A percentile compares a stretch with the other conserved stretches of the same genome.
Conservation (phyloP, 2,329 filamentous ascomycete species). For the Fusarium humuli region DNA sequence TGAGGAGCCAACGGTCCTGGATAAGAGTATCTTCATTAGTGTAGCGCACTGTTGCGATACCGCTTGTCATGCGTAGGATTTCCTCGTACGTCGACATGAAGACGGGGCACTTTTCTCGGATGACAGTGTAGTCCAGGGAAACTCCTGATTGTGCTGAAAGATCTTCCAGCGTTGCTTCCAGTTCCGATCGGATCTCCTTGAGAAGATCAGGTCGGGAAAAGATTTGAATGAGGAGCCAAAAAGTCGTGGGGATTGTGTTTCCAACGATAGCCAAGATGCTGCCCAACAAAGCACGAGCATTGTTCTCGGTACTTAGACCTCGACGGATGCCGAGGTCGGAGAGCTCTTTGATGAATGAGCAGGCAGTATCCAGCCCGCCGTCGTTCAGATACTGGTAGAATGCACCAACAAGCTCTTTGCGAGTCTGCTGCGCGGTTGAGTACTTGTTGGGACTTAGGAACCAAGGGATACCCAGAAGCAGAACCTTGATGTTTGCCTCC, state of each 20-base stretch:
- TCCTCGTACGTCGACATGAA: constrained; percentile 39
- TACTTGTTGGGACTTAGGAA: constrained; percentile 32
- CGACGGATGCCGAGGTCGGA: constrained; percentile 23
- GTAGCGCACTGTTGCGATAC: constrained; percentile 37
- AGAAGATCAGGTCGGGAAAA: constrained; percentile 23
- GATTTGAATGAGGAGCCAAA: constrained; percentile 29
- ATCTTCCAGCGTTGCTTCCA: constrained; percentile 18
- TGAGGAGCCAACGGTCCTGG: constrained; percentile 29
- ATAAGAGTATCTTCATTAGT: constrained; percentile 35
- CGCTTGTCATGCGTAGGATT: constrained; percentile 34
- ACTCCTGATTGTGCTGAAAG: neutral
- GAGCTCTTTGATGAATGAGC: constrained; percentile 35
- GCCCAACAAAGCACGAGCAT: constrained; percentile 35
- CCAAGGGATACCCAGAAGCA: constrained; percentile 33
- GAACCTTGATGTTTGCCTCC: constrained; percentile 37
- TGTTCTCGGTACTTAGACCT: constrained; percentile 37
- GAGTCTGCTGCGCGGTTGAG: constrained; percentile 10
- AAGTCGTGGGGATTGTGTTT: constrained; percentile 37
- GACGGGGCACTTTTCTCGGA: constrained; percentile 27
- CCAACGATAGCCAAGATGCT: constrained; percentile 37
- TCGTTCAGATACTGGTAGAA: constrained; percentile 26
- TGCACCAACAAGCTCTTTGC: constrained; percentile 28
- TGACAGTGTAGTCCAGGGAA: constrained; percentile 1
- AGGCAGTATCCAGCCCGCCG: constrained; percentile 20
- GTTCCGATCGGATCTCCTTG: constrained; percentile 12